Conservation (phyloP, 169 alveolate species). For the Theileria annulata region DNA sequence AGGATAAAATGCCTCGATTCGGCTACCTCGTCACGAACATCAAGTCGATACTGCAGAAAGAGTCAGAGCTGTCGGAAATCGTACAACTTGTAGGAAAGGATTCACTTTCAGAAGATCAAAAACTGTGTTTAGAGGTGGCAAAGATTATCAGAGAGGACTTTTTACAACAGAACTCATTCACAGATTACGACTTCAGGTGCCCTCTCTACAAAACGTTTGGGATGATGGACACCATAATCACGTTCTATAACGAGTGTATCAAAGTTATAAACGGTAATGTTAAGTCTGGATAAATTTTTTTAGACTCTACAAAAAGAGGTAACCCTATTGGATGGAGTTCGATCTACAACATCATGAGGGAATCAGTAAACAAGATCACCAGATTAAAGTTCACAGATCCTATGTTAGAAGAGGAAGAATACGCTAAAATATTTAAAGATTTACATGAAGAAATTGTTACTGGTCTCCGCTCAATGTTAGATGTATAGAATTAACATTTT, state of each 20-base stretch:
- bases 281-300: slow-evolving; percentile 16
- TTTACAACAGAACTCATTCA: slow-evolving; percentile 96
- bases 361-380: slow-evolving; percentile 86
- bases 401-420: slow-evolving; percentile 45
- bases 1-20: slow-evolving; percentile 91
- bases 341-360: slow-evolving; percentile 87
- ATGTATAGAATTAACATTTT: slow-evolving; percentile 24
- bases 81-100: slow-evolving; percentile 98
- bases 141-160: slow-evolving; percentile 97
- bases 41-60: slow-evolving; percentile 91
- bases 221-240: slow-evolving; percentile 94
- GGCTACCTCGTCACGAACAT: slow-evolving; percentile 87
- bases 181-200: slow-evolving; percentile 96
- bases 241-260: slow-evolving; percentile 90
- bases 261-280: slow-evolving; percentile 81
- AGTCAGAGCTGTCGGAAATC: slow-evolving; percentile 94
- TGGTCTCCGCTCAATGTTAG: slow-evolving; percentile 55
- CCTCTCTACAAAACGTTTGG: slow-evolving; percentile 96
- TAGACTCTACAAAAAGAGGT: slow-evolving; percentile 83
- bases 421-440: slow-evolving; percentile 29
- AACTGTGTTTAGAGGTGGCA: slow-evolving; percentile 91
- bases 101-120: slow-evolving; percentile 95
- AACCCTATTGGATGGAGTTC: slow-evolving; percentile 92
- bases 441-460: slow-evolving; percentile 47
- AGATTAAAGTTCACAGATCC: slow-evolving; percentile 86